Conservation (phyloP, 768 basidiomycete genomes). For the Mycena leptocephala region DNA sequence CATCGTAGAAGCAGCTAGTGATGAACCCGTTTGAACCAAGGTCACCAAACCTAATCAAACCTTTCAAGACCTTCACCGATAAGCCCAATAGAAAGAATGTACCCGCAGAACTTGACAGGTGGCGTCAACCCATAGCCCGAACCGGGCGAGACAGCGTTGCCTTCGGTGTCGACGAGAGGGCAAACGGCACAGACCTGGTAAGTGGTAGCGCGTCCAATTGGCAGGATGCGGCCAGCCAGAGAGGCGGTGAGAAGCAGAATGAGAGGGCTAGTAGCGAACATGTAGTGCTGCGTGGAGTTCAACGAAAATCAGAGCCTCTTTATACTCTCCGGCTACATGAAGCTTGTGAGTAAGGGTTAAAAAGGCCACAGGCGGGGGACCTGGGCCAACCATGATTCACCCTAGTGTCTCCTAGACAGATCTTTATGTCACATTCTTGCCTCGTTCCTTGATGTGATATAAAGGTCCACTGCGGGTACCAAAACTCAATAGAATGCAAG, state of each 20-base stretch:
- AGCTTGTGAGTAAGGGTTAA: conserved; percentile 15
- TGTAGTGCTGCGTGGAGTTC: conserved; percentile 21
- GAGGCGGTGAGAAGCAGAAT: conserved; percentile 23
- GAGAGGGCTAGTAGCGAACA: conserved; percentile 19
- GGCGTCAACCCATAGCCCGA: conserved; percentile 14
- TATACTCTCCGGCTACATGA: conserved; percentile 14
- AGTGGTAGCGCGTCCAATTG: conserved; percentile 15
- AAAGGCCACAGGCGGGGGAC: conserved; percentile 4
- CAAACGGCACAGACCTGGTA: conserved; percentile 14
- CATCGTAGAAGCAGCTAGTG: conserved; percentile 18
- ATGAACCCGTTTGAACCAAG: conserved; percentile 14
- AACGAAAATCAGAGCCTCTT: conserved; percentile 21
- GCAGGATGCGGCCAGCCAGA: conserved; percentile 11
- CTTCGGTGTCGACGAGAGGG: conserved; percentile 12
- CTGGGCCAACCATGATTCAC: conserved; percentile 1
- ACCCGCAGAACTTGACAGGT: conserved; percentile 22
- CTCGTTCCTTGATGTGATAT: background rate
- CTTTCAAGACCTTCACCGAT: conserved; percentile 17
- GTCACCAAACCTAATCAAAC: conserved; percentile 17
- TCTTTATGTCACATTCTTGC: background rate
- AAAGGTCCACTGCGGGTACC: background rate
- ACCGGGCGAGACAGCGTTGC: conserved; percentile 13
- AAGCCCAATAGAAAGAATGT: conserved; percentile 20
- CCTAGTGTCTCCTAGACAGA: conserved; percentile 5
- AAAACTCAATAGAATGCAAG: background rate